phyloP scores from a whole-genome alignment of 768 basidiomycete genomes.

The Lentinula aciculospora region DNA sequence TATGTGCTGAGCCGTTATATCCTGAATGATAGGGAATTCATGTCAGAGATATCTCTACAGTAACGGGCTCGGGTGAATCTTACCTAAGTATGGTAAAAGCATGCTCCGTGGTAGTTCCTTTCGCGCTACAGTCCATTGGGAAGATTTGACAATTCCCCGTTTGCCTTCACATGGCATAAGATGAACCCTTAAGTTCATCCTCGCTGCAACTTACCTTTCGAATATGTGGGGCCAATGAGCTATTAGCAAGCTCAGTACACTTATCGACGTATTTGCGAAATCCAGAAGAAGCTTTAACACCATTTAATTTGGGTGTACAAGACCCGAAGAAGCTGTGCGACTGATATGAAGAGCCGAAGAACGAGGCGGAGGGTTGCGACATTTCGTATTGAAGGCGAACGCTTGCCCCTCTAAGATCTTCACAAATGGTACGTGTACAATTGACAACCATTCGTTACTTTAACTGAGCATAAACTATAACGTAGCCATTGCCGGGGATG shows the following conservation, averaged over 20 bases:
- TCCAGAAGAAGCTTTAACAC: neutral
- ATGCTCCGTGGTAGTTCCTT: neutral
- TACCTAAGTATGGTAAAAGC: slow-evolving; percentile 18
- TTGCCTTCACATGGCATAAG: neutral
- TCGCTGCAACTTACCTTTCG: neutral
- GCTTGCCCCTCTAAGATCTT: neutral
- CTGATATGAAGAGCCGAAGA: slow-evolving; percentile 13
- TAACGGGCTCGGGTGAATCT: slow-evolving; percentile 11
- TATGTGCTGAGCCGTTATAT: neutral
- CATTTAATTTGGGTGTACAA: slow-evolving; percentile 6
- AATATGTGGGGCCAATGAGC: slow-evolving; percentile 6
- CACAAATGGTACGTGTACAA: neutral
- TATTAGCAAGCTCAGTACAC: neutral
- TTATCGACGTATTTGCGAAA: neutral
- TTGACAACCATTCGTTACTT: neutral
- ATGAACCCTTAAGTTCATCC: neutral
- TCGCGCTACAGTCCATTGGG: neutral
- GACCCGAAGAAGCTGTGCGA: slow-evolving; percentile 9
- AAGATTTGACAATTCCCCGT: neutral
- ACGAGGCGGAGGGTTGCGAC: slow-evolving; percentile 7
- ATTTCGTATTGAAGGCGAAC: slow-evolving; percentile 6
- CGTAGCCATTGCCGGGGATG: neutral
- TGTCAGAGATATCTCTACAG: slow-evolving; percentile 18
- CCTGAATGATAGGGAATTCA: slow-evolving; percentile 14
- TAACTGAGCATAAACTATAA: neutral